Evolutionary conservation across 495 filamentous ascomycete species (phyloP).

Genomic region (Chaetomidium leptoderma): DNA sequence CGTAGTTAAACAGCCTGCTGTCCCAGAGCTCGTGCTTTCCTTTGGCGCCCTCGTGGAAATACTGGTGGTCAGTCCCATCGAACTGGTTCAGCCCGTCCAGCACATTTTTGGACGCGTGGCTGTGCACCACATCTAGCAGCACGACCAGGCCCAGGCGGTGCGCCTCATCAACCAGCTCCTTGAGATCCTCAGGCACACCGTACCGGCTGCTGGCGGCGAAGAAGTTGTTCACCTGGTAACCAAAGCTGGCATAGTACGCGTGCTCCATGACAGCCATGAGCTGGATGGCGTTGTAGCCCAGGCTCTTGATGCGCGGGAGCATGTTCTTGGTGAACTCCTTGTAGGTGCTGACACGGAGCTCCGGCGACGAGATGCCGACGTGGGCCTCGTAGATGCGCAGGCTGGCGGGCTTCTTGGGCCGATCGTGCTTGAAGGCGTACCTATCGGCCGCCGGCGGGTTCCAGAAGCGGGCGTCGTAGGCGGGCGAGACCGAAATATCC

Average conservation of each 20-base stretch:
- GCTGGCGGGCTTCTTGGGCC: slow-evolving; percentile 79
- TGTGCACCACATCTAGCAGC: slow-evolving; percentile 93
- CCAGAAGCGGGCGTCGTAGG: slow-evolving; percentile 96
- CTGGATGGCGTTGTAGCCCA: slow-evolving; percentile 97
- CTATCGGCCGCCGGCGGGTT: slow-evolving; percentile 72
- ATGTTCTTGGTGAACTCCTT: slow-evolving; percentile 93
- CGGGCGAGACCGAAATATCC: slow-evolving; percentile 79
- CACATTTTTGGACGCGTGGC: slow-evolving; percentile 95
- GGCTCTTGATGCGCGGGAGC: slow-evolving; percentile 80
- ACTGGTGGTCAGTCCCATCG: slow-evolving; percentile 88
- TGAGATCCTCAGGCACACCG: slow-evolving; percentile 88
- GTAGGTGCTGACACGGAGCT: slow-evolving; percentile 83
- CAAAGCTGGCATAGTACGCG: slow-evolving; percentile 98
- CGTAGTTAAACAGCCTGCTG: slow-evolving; percentile 95
- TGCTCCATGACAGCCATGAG: slow-evolving; percentile 99
- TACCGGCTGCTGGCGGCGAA: slow-evolving; percentile 97
- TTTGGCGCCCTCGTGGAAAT: slow-evolving; percentile 83
- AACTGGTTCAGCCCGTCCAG: slow-evolving; percentile 91
- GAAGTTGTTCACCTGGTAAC: slow-evolving; percentile 97
- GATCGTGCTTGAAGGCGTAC: slow-evolving; percentile 77
- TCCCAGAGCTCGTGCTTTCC: slow-evolving; percentile 93
- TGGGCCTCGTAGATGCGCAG: slow-evolving; percentile 95
- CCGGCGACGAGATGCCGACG: slow-evolving; percentile 92
- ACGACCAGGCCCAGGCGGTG: slow-evolving; percentile 89
- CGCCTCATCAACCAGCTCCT: slow-evolving; percentile 93